phyloP scores from a whole-genome alignment of 306 rosid species.

The peach (Prunus persica) region Prunus_persica_NCBIv2 NC_034009.1:26921001-26921500 shows the following conservation, averaged over 20 bases:
- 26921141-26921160: constrained; percentile 32
- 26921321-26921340: background rate
- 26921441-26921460: too few species aligned
- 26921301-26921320: background rate
- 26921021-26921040: constrained; percentile 13
- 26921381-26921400: too few species aligned
- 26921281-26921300: background rate
- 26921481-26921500: too few species aligned
- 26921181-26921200: constrained; percentile 23
- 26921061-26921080: constrained; percentile 11
- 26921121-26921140: constrained; percentile 48
- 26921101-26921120: constrained; percentile 53
- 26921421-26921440: too few species aligned
- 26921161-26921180: constrained; percentile 11
- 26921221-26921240: constrained; percentile 36
- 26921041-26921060: background rate
- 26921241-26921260: constrained; percentile 39
- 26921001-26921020: background rate
- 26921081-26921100: constrained; percentile 41
- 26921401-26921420: too few species aligned
- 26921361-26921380: too few species aligned
- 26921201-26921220: constrained; percentile 27
- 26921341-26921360: background rate
- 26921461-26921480: too few species aligned
- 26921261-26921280: constrained; percentile 29